phyloP scores from a whole-genome alignment of 2,329 filamentous ascomycete genomes.

The Penicillium decumbens region DNA sequence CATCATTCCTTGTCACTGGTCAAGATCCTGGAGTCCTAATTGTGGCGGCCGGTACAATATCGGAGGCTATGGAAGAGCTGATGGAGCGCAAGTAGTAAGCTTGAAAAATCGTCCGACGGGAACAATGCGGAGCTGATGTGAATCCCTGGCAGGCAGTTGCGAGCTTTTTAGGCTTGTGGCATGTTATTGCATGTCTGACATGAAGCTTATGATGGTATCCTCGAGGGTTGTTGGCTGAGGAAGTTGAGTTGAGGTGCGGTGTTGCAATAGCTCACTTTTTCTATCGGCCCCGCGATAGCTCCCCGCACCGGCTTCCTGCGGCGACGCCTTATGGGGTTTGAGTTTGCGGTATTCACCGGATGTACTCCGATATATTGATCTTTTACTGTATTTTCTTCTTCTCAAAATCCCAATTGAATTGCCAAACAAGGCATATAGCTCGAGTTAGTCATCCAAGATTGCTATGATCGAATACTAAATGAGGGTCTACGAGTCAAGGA shows the following conservation, averaged over 20 bases:
- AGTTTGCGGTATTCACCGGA: not conserved
- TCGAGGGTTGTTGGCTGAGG: not conserved
- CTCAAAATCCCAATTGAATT: not conserved
- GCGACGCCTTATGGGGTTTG: not conserved
- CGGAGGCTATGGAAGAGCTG: not conserved
- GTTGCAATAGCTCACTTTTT: not conserved
- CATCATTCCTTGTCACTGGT: slow-evolving; percentile 6
- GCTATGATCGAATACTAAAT: not conserved
- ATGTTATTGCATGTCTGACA: not conserved
- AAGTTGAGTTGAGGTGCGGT: not conserved
- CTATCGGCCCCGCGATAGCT: slow-evolving; percentile 12
- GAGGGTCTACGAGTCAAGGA: not conserved
- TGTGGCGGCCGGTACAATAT: not conserved
- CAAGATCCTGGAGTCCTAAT: not conserved
- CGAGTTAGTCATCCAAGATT: not conserved
- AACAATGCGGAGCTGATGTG: slow-evolving; percentile 1
- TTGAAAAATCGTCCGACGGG: slow-evolving; percentile 2
- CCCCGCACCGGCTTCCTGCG: slow-evolving; percentile 5
- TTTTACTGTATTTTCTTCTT: not conserved
- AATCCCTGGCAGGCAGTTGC: not conserved
- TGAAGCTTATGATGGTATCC: not conserved
- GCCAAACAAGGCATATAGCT: not conserved
- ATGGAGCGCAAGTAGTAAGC: not conserved
- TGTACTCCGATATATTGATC: not conserved
- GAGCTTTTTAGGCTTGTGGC: not conserved